Evolutionary conservation across 1,284 basidiomycete genomes (phyloP), one percentile per base, ranked within the genome.

Genomic region (Wolfiporia cocos): DNA sequence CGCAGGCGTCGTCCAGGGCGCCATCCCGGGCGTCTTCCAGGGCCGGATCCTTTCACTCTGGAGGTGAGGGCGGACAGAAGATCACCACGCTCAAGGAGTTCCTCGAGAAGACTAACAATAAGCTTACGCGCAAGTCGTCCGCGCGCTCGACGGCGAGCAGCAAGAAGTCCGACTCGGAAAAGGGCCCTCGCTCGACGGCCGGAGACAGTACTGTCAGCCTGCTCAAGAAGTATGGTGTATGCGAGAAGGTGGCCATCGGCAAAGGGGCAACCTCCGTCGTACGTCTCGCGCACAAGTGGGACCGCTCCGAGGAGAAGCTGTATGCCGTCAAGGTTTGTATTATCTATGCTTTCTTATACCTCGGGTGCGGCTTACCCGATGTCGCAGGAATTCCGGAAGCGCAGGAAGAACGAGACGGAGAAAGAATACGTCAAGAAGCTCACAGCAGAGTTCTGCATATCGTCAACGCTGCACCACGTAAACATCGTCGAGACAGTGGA

Each of bases 351-450:
- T 35, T 34, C 21, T 17, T 44, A 19, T 30, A 41, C 43, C 32
- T 23, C 29, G 39, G 45, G 31, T 40, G 17, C 19, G 28, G 35
- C 28, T 45, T 36, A 14, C 18, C 36, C 28, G 20, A 11, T 39
- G 33, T 39, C 30, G 24, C 41, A 93, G 85, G 95, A 99, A 70
- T 98, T 99, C 76, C 86, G 95, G 45, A 97, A 97, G 65, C 81
- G 95, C 52, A 80, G 94, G 58, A 96, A 95, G 77, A 97, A 96
- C 64, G 95, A 99, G 70, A 86, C 93, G 2, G 94, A 99, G 66
- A 97, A 97, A 67, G 96, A 99, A 68, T 99, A 99, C 60, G 86
- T 99, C 70, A 99, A 99, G 80, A 99, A 99, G 68, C 86, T 99
- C 56, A 99, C 95, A 2, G 93, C 95, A 18, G 95, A 99, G 64